Conservation (phyloP, 1,284 basidiomycete species). For the Rhodotorula glutinis region DNA sequence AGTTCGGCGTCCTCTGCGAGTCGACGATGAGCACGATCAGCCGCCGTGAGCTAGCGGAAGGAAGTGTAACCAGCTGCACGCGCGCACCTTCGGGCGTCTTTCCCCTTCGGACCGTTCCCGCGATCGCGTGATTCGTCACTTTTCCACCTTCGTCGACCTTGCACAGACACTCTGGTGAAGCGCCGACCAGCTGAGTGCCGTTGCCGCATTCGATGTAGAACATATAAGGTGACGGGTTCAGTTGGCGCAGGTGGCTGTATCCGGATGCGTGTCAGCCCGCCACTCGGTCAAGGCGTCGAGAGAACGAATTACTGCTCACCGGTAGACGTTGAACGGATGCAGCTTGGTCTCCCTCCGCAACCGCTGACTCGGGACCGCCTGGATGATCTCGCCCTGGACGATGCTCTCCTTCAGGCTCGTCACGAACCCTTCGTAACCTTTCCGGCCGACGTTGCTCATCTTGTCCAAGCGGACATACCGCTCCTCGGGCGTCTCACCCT, state of each 20-base stretch:
- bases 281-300: neutral
- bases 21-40: neutral
- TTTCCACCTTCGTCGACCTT: constrained; percentile 81
- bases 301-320: constrained; percentile 25
- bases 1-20: constrained; percentile 77
- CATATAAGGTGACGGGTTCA: constrained; percentile 99
- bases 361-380: constrained; percentile 94
- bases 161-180: constrained; percentile 95
- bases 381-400: constrained; percentile 94
- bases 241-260: constrained; percentile 78
- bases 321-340: constrained; percentile 87
- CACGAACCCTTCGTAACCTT: constrained; percentile 89
- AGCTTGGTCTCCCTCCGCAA: constrained; percentile 77
- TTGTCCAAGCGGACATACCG: constrained; percentile 11
- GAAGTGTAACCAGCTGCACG: too few species aligned
- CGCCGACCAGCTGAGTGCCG: constrained; percentile 88
- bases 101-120: constrained; percentile 88
- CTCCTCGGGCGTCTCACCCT: constrained; percentile 1
- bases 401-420: constrained; percentile 91
- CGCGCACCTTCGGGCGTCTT: constrained; percentile 77
- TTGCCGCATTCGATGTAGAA: constrained; percentile 90
- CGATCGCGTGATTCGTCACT: constrained; percentile 97
- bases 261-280: neutral
- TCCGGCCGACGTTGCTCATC: constrained; percentile 83
- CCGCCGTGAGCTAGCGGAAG: too few species aligned